These are phyloP conservation scores for Podospora pseudoanserina DNA, from an alignment of 495 filamentous ascomycete species.

Conservation along the genomic window DNA sequence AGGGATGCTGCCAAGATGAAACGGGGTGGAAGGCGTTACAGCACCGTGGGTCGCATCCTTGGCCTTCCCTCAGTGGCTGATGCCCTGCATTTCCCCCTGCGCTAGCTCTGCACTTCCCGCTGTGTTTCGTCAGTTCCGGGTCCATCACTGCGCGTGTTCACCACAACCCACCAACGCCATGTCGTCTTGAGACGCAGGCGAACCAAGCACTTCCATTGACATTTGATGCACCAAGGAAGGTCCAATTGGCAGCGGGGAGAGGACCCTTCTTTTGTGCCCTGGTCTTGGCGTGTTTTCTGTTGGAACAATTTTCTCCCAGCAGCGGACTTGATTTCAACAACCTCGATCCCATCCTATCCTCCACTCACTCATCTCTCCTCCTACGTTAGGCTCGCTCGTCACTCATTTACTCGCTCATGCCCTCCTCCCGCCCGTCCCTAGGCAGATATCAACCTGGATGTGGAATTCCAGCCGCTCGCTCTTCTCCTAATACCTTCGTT, in stretches of 20 bases:
- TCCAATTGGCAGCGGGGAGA: constrained; percentile 5
- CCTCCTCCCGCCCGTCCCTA: not conserved
- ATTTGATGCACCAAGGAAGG: not conserved
- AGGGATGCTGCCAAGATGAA: constrained; percentile 14
- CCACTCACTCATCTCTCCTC: not conserved
- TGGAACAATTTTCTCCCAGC: not conserved
- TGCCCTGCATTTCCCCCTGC: not conserved
- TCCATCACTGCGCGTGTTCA: constrained; percentile 1
- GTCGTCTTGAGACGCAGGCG: constrained; percentile 11
- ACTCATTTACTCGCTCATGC: too few relatives aligned
- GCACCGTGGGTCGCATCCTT: not conserved
- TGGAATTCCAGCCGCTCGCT: not conserved
- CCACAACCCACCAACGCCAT: constrained; percentile 8
- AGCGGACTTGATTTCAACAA: not conserved
- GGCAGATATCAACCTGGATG: not conserved
- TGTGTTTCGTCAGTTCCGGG: constrained; percentile 12
- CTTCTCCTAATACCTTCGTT: constrained; percentile 9
- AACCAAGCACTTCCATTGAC: not conserved
- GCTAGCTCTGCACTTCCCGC: not conserved
- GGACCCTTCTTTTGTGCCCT: not conserved
- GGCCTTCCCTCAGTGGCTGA: constrained; percentile 12
- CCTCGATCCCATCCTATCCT: not conserved
- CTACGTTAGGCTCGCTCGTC: too few relatives aligned
- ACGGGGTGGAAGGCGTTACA: constrained; percentile 10
- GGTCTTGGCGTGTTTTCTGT: not conserved